Percentiles rank a stretch among this genome's conserved stretches.
These are phyloP conservation scores for Solioccasus polychromus DNA, from an alignment of 768 basidiomycete genomes.

Conservation along the genomic window DNA sequence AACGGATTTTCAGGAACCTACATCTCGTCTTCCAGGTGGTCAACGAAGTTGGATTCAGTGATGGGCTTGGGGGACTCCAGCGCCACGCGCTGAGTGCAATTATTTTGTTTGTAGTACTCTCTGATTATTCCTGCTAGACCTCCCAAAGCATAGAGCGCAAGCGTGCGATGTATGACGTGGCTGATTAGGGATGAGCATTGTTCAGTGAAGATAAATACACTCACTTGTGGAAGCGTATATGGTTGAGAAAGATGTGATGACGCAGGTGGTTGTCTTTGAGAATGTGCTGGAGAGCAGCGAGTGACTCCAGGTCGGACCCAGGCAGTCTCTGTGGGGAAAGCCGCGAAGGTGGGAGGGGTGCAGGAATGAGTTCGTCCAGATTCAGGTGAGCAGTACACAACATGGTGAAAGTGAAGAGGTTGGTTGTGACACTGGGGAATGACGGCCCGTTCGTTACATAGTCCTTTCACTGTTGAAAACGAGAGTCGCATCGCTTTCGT, in stretches of 20 bases:
- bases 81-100: slow-evolving; percentile 18
- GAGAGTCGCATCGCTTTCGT: too few species aligned
- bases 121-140: slow-evolving; percentile 21
- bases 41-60: slow-evolving; percentile 21
- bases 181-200: slow-evolving; percentile 1
- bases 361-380: slow-evolving; percentile 24
- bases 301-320: slow-evolving; percentile 23
- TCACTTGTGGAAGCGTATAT: slow-evolving; percentile 50
- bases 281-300: slow-evolving; percentile 24
- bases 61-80: slow-evolving; percentile 24
- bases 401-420: slow-evolving; percentile 12
- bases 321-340: slow-evolving; percentile 28
- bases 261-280: slow-evolving; percentile 49
- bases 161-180: slow-evolving; percentile 28
- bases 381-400: too few species aligned
- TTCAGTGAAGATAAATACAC: slow-evolving; percentile 4
- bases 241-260: slow-evolving; percentile 49
- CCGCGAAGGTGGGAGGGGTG: slow-evolving; percentile 22
- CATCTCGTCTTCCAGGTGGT: slow-evolving; percentile 27
- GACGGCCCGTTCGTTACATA: too few species aligned
- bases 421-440: too few species aligned
- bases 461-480: too few species aligned
- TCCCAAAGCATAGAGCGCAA: slow-evolving; percentile 30
- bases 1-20: slow-evolving; percentile 9
- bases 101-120: slow-evolving; percentile 25